Percentiles rank a stretch among this genome's conserved stretches.
phyloP scores from a whole-genome alignment of 176 grass and related monocot species.

The Carex myosuroides region DNA sequence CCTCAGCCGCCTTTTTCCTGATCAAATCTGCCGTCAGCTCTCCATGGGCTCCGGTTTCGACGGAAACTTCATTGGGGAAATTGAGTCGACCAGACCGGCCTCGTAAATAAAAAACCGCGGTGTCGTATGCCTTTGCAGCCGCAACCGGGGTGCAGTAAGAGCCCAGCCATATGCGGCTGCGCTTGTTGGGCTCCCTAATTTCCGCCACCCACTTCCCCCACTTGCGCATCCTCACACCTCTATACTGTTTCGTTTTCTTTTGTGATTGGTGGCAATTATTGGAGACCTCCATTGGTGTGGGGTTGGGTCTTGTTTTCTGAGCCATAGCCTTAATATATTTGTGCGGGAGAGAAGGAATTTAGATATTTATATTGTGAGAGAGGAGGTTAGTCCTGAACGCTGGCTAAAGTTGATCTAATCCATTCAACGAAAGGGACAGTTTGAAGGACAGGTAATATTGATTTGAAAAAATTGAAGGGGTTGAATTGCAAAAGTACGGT shows the following conservation, averaged over 20 bases:
- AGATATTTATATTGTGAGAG: constrained; percentile 9
- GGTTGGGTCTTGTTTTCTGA: not conserved
- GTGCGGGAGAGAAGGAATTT: too few relatives aligned
- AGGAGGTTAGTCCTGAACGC: not conserved
- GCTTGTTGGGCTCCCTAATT: constrained; percentile 81
- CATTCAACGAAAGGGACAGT: constrained; percentile 14
- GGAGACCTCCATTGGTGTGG: not conserved
- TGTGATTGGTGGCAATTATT: not conserved
- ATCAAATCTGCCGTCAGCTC: constrained; percentile 54
- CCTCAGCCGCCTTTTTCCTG: constrained; percentile 75
- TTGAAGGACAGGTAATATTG: not conserved
- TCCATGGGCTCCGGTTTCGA: not conserved
- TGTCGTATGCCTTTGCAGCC: constrained; percentile 75
- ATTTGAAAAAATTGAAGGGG: not conserved
- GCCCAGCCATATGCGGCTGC: constrained; percentile 77
- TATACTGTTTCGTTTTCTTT: constrained; percentile 32
- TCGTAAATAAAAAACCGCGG: constrained; percentile 68
- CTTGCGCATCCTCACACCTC: constrained; percentile 84
- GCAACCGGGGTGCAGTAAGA: constrained; percentile 73
- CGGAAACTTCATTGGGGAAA: constrained; percentile 72
- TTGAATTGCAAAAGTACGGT: not conserved
- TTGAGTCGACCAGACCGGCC: constrained; percentile 78
- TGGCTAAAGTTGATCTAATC: constrained; percentile 9
- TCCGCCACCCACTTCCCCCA: constrained; percentile 97
- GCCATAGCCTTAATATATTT: not conserved